Base-by-base conservation (phyloP, 257 asterid species). In the Mentha longifolia region DNA sequence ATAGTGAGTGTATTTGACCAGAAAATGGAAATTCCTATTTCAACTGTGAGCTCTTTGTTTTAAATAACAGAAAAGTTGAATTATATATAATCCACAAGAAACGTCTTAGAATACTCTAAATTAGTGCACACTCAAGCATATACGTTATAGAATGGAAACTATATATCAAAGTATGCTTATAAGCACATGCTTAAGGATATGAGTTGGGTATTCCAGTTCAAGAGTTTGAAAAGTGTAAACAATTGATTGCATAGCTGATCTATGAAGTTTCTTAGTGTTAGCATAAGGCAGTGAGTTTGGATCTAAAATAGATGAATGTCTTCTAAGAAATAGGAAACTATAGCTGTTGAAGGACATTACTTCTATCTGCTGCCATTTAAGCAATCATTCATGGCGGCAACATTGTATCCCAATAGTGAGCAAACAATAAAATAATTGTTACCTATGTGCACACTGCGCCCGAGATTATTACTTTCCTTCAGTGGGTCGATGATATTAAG, bases 401-500 rank as follows among this genome's bases (percentile, higher is more conserved):
- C 28, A 74, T 22, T 17, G 10, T 28, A 30, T 76, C 42, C 65
- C 70, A 61, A 51, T 12, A 41, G 19, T 54, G 11, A 7, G 61
- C 13, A 43, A 46, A 22, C 6, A 7, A 30, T 14, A 60, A 17
- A 41, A 55, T 19, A 61, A 62, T 42, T 19, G 63, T 50, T 71
- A 75, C 83, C 83, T 59, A 35, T 66, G 58, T 65, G 43, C 33
- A 79, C 83, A 66, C 83, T 79, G 60, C 96, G 92, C 35, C 98
- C 98, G 25, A 92, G 92, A 82, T 89, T 92, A 72, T 92, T 92
- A 73, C 76, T 79, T 66, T 86, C 86, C 80, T 82, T 86, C 78
- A 92, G 73, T 22, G 96, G 96, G 72, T 92, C 98, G 49, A 89
- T 77, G 59, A 92, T 86, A 73, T 89, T 86, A 61, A 89, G 85